Base-by-base conservation (phyloP, 768 basidiomycete species). In the Rickenella mellea region DNA sequence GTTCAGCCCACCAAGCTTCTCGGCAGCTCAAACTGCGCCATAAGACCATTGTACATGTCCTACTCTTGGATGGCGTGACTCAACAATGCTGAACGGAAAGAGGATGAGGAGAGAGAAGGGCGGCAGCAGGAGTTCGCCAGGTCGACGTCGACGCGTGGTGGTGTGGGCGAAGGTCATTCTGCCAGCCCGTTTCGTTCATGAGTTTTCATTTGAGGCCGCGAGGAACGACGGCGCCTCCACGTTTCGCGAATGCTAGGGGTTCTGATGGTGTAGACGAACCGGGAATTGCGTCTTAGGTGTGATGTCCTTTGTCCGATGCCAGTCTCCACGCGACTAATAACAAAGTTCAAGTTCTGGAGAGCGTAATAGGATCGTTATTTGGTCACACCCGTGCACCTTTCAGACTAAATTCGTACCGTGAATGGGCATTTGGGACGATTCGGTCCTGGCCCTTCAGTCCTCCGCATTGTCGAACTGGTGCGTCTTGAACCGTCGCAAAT, bases 171-270 rank as follows among this genome's bases (percentile, higher is more conserved):
- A 78, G 79, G 56, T 97, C 94, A 58, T 87, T 83, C 68, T 98
- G 79, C 94, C 94, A 97, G 21, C 82, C 81, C n/a, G 92, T 92
- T 65, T 98, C 98, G 73, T 99, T 98, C 94, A 98, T 94, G 61
- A 91, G 91, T 55, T 83, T 86, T 92, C 93, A 97, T 60, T 98
- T 97, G 53, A 98, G 70, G 20, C 94, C 94, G 50, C 83, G 85
- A 0, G 94, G 94, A 59, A 99, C 98, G 22, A 94, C 94, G 30
- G 94, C 94, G 40, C 94, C 94, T 40, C 94, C 94, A 43, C 94
- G 82, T n/a, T 10, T 94, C 94, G 56, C 94, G 80, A 26, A 98
- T 74, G 35, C 94, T 94, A 19, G 91, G 94, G 55, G 89, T 89
- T 62, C 98, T 98, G 55, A 98, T 87, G 32, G 80, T 81, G 57